phyloP scores from a whole-genome alignment of 2,329 filamentous ascomycete genomes.

The Calonectria pseudoturangicola region DNA sequence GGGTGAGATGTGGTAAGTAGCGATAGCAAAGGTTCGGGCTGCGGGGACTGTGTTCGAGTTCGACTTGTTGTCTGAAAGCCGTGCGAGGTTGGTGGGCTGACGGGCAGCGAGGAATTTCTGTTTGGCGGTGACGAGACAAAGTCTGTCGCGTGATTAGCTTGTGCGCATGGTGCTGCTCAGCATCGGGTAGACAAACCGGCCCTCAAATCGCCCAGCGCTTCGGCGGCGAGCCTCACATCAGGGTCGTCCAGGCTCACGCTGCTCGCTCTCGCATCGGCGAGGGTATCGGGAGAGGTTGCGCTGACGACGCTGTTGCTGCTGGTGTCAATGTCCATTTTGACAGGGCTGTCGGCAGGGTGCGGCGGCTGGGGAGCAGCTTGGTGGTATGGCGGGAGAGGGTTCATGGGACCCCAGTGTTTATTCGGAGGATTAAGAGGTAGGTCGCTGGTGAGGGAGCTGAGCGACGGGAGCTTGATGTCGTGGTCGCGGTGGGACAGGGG shows the following conservation, averaged over 20 bases:
- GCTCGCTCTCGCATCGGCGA: conserved; percentile 65
- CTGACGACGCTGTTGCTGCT: conserved; percentile 64
- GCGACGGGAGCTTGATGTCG: conserved; percentile 59
- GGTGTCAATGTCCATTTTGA: conserved; percentile 69
- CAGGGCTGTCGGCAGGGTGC: conserved; percentile 66
- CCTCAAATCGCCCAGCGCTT: conserved; percentile 84
- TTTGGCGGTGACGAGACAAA: conserved; percentile 79
- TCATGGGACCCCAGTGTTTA: conserved; percentile 67
- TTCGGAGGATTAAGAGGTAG: conserved; percentile 52
- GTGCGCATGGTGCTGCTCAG: conserved; percentile 31
- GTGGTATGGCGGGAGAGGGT: conserved; percentile 68
- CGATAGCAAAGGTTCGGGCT: conserved; percentile 87
- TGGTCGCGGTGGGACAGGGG: conserved; percentile 52
- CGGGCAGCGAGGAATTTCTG: conserved; percentile 64
- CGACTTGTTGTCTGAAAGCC: conserved; percentile 53
- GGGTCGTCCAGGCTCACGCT: conserved; percentile 79
- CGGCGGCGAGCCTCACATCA: conserved; percentile 81
- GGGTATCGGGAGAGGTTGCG: conserved; percentile 67
- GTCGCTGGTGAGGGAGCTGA: conserved; percentile 60
- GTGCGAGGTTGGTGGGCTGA: conserved; percentile 59
- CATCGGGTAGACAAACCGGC: conserved; percentile 72
- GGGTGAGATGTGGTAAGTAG: conserved; percentile 93
- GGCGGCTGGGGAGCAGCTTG: conserved; percentile 48
- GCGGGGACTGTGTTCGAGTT: conserved; percentile 63
- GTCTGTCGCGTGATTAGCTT: conserved; percentile 64